A percentile compares a stretch with the other conserved stretches of the same genome.
Evolutionary conservation across 2,329 filamentous ascomycete species (phyloP).

Genomic region (Alternaria ethzedia): DNA sequence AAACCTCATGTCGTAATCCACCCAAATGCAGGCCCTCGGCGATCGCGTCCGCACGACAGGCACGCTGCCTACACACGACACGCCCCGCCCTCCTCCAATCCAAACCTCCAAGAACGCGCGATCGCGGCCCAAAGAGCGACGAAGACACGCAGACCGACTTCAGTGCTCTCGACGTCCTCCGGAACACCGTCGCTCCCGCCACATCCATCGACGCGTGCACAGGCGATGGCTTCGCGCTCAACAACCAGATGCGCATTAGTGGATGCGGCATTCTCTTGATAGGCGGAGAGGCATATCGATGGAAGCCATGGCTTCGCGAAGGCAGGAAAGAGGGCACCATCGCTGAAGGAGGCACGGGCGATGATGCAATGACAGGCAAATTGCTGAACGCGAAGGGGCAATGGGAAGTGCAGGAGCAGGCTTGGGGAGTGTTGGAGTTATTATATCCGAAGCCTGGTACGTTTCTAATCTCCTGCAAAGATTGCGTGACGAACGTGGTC

Average conservation of each 20-base stretch:
- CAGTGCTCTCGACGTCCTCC: constrained; percentile 76
- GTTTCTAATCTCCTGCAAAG: constrained; percentile 34
- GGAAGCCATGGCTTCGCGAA: constrained; percentile 77
- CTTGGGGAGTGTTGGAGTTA: constrained; percentile 76
- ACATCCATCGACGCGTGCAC: constrained; percentile 85
- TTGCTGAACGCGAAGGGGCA: constrained; percentile 80
- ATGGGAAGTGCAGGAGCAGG: constrained; percentile 74
- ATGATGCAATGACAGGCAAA: constrained; percentile 46
- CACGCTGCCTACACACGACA: constrained; percentile 32
- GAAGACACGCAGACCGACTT: constrained; percentile 77
- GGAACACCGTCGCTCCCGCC: constrained; percentile 74
- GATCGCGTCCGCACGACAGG: background rate
- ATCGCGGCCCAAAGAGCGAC: constrained; percentile 66
- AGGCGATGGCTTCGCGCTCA: constrained; percentile 82
- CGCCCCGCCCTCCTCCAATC: constrained; percentile 23
- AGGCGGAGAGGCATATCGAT: constrained; percentile 85
- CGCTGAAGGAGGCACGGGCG: constrained; percentile 32
- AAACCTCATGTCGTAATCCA: background rate
- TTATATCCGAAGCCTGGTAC: constrained; percentile 89
- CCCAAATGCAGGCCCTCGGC: constrained; percentile 3
- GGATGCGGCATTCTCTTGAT: constrained; percentile 78
- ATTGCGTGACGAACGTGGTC: background rate
- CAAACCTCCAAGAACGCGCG: constrained; percentile 54
- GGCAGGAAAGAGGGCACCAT: constrained; percentile 37
- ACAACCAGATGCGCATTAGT: constrained; percentile 75